Evolutionary conservation across 2,329 filamentous ascomycete species (phyloP).

Genomic region (Teratosphaeria zuluensis): DNA sequence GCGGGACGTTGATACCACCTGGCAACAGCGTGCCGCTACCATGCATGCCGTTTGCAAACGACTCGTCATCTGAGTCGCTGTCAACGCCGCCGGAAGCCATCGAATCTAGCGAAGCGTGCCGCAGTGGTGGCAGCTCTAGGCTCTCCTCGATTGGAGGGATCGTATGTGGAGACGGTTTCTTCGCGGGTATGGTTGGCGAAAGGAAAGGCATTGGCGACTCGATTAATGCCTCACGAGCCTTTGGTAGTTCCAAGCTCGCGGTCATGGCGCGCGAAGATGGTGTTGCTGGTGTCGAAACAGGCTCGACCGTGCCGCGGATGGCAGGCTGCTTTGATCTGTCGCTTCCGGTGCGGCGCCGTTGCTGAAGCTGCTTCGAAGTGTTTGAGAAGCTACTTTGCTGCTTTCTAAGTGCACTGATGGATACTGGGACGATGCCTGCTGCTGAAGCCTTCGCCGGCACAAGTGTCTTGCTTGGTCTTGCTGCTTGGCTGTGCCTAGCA

Average conservation of each 20-base stretch:
- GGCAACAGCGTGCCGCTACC: conserved; percentile 45
- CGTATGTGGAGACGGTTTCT: conserved; percentile 26
- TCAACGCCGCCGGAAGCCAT: conserved; percentile 26
- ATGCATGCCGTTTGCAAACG: conserved; percentile 40
- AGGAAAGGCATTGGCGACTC: conserved; percentile 23
- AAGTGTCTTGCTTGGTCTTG: background rate
- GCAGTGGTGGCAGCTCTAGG: conserved; percentile 41
- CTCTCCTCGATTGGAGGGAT: conserved; percentile 43
- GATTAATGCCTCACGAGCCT: conserved; percentile 6
- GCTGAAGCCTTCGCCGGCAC: background rate
- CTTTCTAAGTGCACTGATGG: background rate
- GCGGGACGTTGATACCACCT: conserved; percentile 55
- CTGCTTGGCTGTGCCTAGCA: background rate
- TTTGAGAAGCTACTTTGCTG: background rate
- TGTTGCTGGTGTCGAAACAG: conserved; percentile 1
- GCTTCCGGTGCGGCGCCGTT: background rate
- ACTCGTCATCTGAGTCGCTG: conserved; percentile 51
- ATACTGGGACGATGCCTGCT: conserved; percentile 1
- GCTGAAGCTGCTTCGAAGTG: conserved; percentile 7
- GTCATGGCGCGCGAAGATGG: conserved; percentile 13
- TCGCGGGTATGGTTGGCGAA: conserved; percentile 21
- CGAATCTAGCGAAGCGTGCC: conserved; percentile 45
- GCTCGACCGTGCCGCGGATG: background rate
- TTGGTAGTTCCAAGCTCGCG: conserved; percentile 21
- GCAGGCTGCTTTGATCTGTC: background rate